These are phyloP conservation scores for Zarea fungicola DNA, from an alignment of 2,329 filamentous ascomycete genomes.

Conservation along the genomic window DNA sequence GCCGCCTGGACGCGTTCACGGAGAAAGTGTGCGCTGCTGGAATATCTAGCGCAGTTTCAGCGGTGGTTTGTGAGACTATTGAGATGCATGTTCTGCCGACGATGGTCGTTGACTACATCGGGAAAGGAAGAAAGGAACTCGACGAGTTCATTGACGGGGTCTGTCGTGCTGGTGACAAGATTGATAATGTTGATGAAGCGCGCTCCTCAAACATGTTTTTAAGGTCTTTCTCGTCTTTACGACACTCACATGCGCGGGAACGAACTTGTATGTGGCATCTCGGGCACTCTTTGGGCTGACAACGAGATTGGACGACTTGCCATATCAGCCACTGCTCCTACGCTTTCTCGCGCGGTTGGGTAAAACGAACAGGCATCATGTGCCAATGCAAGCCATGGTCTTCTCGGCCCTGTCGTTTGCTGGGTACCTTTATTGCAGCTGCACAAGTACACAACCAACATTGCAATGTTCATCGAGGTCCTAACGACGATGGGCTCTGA, in stretches of 20 bases:
- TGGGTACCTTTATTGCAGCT: slow-evolving; percentile 39
- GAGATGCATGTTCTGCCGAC: neutral
- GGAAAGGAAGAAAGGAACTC: slow-evolving; percentile 2
- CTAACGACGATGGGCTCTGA: slow-evolving; percentile 33
- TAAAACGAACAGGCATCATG: slow-evolving; percentile 25
- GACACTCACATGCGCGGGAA: slow-evolving; percentile 27
- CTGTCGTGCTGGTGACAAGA: slow-evolving; percentile 18
- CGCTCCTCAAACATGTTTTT: slow-evolving; percentile 23
- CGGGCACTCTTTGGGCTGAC: slow-evolving; percentile 28
- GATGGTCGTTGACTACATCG: neutral
- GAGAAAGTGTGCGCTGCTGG: slow-evolving; percentile 20
- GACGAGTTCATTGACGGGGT: slow-evolving; percentile 19
- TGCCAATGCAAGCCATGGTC: slow-evolving; percentile 33
- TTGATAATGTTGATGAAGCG: slow-evolving; percentile 20
- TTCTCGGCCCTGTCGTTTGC: slow-evolving; percentile 31
- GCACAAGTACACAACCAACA: slow-evolving; percentile 3
- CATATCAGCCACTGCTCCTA: slow-evolving; percentile 20
- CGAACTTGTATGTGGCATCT: slow-evolving; percentile 31
- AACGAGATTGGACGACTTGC: slow-evolving; percentile 23
- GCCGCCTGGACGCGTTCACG: slow-evolving; percentile 22
- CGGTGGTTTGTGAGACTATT: slow-evolving; percentile 13
- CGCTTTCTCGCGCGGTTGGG: slow-evolving; percentile 27
- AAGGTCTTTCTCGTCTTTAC: slow-evolving; percentile 30
- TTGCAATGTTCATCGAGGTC: slow-evolving; percentile 32
- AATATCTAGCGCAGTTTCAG: slow-evolving; percentile 16